phyloP scores from a whole-genome alignment of 129 eudicot genomes.

The Pulicaria dysenterica region DNA sequence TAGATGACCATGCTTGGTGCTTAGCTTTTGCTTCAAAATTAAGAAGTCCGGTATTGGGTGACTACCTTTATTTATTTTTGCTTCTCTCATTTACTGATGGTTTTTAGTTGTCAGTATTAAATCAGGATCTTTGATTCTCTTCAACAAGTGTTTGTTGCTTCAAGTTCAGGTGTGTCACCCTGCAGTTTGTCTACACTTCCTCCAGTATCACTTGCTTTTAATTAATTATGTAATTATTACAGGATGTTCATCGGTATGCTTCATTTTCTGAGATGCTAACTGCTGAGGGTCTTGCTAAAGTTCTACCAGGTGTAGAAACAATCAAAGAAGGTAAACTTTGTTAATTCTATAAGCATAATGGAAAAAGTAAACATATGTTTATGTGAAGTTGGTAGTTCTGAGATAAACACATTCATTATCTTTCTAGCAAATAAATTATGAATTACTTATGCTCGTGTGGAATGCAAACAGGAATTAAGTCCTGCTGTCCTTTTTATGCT shows the following conservation, averaged over 20 bases:
- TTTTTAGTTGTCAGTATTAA: slow-evolving; percentile 49
- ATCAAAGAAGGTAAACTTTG: slow-evolving; percentile 66
- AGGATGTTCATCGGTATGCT: slow-evolving; percentile 64
- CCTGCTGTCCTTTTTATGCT: no score
- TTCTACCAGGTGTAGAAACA: slow-evolving; percentile 77
- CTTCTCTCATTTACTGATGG: slow-evolving; percentile 23
- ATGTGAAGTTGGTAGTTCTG: no score
- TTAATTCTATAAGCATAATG: no score
- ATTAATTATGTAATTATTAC: slow-evolving; percentile 18
- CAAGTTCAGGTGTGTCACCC: slow-evolving; percentile 65
- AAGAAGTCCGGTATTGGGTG: neutral
- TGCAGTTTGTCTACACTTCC: slow-evolving; percentile 22
- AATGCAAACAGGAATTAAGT: no score
- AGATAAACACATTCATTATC: no score
- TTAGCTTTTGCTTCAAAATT: slow-evolving; percentile 7
- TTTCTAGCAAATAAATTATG: no score
- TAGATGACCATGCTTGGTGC: neutral
- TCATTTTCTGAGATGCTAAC: slow-evolving; percentile 89
- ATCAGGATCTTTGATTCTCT: slow-evolving; percentile 69
- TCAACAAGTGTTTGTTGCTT: slow-evolving; percentile 86
- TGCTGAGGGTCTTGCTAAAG: slow-evolving; percentile 63
- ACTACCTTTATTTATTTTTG: slow-evolving; percentile 2
- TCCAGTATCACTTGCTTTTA: slow-evolving; percentile 1
- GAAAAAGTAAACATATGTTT: no score
- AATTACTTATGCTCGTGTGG: no score